Evolutionary conservation across 345 rosid genomes (phyloP).

Genomic region (Angophora floribunda): DNA sequence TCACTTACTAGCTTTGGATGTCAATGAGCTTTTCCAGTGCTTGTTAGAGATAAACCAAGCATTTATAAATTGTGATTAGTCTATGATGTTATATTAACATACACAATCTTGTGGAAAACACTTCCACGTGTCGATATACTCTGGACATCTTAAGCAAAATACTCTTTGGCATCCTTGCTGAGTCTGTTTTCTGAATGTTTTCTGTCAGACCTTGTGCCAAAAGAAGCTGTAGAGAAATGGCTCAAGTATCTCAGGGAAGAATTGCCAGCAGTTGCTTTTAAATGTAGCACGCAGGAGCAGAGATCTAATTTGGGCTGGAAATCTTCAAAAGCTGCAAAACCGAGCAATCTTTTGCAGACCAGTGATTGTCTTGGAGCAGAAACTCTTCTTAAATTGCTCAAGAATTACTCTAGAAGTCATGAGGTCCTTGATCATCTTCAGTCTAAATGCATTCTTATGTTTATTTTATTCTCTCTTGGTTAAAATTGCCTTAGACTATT

Average conservation of each 20-base stretch:
- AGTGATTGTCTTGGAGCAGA: slow-evolving; percentile 99
- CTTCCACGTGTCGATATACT: not conserved
- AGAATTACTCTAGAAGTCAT: slow-evolving; percentile 92
- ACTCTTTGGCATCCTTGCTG: not conserved
- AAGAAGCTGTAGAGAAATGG: slow-evolving; percentile 97
- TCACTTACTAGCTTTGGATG: not conserved
- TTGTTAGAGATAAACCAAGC: not conserved
- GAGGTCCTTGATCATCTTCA: slow-evolving; percentile 33
- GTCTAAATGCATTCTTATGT: not conserved
- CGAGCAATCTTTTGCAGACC: slow-evolving; percentile 66
- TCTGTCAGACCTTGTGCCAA: slow-evolving; percentile 87
- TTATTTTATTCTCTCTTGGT: not conserved
- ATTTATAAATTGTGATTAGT: not conserved
- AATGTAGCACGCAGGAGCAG: slow-evolving; percentile 95
- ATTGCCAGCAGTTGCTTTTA: slow-evolving; percentile 94
- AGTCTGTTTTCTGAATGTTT: not conserved
- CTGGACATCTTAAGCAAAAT: not conserved
- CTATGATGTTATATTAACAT: not conserved
- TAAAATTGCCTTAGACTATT: not conserved
- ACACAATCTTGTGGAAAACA: not conserved
- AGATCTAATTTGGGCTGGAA: slow-evolving; percentile 93
- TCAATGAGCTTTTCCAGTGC: not conserved
- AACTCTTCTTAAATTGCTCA: slow-evolving; percentile 78
- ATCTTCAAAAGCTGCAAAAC: slow-evolving; percentile 54
- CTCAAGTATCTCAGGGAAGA: slow-evolving; percentile 89